Evolutionary conservation across 495 filamentous ascomycete species (phyloP).

Genomic region (Choiromyces venosus): DNA sequence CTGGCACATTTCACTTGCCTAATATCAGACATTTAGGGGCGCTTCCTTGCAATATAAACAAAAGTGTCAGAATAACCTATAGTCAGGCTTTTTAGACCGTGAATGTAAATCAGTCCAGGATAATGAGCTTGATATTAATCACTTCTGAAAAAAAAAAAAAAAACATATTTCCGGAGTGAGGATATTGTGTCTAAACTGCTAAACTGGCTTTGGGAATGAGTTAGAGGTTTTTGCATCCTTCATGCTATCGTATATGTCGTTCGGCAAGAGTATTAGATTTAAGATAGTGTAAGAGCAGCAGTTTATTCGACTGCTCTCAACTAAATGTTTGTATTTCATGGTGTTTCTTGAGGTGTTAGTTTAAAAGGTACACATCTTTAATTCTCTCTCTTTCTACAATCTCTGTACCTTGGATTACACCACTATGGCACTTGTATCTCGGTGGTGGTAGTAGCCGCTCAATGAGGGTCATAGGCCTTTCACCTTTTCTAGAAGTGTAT

Average conservation of each 20-base stretch:
- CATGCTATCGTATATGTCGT: too few species aligned
- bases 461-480: background rate
- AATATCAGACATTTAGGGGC: too few species aligned
- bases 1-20: too few species aligned
- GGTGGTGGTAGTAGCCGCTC: background rate
- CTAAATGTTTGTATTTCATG: background rate
- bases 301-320: background rate
- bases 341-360: background rate
- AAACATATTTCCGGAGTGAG: too few species aligned
- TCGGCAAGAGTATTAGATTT: background rate
- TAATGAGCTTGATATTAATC: too few species aligned
- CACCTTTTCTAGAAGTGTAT: background rate
- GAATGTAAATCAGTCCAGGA: too few species aligned
- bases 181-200: too few species aligned
- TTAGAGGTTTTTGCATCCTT: too few species aligned
- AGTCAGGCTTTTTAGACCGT: background rate
- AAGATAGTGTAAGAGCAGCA: background rate
- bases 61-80: background rate
- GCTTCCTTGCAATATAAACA: background rate
- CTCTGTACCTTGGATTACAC: background rate
- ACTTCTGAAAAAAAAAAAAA: too few species aligned
- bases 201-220: too few species aligned
- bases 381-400: background rate
- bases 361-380: background rate
- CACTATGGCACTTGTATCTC: background rate